A percentile compares a stretch with the other conserved stretches of the same genome.
These are phyloP conservation scores for Thelonectria discophora DNA, from an alignment of 2,329 filamentous ascomycete species.

Conservation along the genomic window DNA sequence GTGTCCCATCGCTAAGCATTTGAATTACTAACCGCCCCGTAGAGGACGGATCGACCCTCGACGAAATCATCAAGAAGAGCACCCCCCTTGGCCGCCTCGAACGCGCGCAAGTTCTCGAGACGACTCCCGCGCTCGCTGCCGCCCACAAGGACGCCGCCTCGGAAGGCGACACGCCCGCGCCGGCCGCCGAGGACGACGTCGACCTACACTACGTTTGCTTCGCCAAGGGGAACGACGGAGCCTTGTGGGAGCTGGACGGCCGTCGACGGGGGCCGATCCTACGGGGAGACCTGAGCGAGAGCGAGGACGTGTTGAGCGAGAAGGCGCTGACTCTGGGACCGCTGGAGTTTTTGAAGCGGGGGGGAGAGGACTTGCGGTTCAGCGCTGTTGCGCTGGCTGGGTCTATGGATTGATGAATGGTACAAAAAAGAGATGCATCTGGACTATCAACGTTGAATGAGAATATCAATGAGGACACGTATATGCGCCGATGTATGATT, in stretches of 20 bases:
- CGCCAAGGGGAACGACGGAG: conserved; percentile 75
- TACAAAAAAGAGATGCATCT: not conserved
- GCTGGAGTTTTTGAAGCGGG: conserved; percentile 64
- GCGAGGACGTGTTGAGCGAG: conserved; percentile 78
- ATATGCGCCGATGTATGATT: not conserved
- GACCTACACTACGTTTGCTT: conserved; percentile 98
- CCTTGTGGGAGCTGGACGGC: conserved; percentile 69
- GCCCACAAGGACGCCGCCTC: conserved; percentile 83
- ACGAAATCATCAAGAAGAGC: conserved; percentile 73
- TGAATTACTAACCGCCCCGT: conserved; percentile 13
- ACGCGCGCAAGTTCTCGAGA: conserved; percentile 79
- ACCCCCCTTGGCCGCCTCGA: conserved; percentile 71
- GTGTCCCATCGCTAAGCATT: not conserved
- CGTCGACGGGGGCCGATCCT: conserved; percentile 65
- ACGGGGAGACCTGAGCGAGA: conserved; percentile 62
- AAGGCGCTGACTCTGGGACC: conserved; percentile 77
- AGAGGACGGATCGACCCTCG: conserved; percentile 65
- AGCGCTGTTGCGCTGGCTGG: conserved; percentile 66
- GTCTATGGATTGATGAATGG: conserved; percentile 53
- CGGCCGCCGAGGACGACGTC: conserved; percentile 80
- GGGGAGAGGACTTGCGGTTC: conserved; percentile 65
- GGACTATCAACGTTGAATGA: not conserved
- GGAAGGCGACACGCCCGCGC: conserved; percentile 80
- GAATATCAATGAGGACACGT: not conserved
- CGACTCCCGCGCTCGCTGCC: conserved; percentile 75